Evolutionary conservation across 805 yeast species (phyloP).

Genomic region (Wickerhamomyces canadensis): DNA sequence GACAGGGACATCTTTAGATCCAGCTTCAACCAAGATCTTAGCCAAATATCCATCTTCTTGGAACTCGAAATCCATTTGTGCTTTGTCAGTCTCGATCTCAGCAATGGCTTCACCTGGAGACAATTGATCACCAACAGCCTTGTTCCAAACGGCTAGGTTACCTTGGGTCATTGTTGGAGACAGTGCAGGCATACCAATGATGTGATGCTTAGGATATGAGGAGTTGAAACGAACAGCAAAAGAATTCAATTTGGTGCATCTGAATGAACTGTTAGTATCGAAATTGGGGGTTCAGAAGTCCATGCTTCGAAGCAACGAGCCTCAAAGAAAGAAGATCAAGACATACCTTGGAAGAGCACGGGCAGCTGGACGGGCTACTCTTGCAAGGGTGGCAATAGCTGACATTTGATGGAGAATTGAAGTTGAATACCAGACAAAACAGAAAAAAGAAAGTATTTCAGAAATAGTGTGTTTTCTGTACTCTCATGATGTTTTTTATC

Average conservation of each 20-base stretch:
- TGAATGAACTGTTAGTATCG: constrained; percentile 8
- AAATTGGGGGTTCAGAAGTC: neutral
- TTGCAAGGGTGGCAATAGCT: constrained; percentile 16
- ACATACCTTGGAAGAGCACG: constrained; percentile 17
- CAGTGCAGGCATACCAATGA: constrained; percentile 96
- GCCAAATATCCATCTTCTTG: constrained; percentile 95
- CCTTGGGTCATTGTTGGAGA: constrained; percentile 99
- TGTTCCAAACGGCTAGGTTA: constrained; percentile 84
- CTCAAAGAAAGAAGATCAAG: neutral
- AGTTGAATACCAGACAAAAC: neutral
- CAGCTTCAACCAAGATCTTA: constrained; percentile 76
- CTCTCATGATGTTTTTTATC: neutral
- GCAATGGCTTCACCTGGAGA: constrained; percentile 92
- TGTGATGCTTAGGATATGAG: constrained; percentile 71
- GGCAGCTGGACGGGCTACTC: constrained; percentile 8
- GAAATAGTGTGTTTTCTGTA: neutral
- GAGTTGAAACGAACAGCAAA: constrained; percentile 22
- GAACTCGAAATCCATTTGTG: constrained; percentile 96
- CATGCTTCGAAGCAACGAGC: neutral
- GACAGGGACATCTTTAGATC: constrained; percentile 86
- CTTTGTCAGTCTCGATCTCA: constrained; percentile 97
- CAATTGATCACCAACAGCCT: constrained; percentile 82
- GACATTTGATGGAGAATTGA: constrained; percentile 7
- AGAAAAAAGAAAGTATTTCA: neutral
- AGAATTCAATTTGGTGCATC: constrained; percentile 17